Conservation (phyloP, 805 yeast genomes). For the Yueomyces sp. region DNA sequence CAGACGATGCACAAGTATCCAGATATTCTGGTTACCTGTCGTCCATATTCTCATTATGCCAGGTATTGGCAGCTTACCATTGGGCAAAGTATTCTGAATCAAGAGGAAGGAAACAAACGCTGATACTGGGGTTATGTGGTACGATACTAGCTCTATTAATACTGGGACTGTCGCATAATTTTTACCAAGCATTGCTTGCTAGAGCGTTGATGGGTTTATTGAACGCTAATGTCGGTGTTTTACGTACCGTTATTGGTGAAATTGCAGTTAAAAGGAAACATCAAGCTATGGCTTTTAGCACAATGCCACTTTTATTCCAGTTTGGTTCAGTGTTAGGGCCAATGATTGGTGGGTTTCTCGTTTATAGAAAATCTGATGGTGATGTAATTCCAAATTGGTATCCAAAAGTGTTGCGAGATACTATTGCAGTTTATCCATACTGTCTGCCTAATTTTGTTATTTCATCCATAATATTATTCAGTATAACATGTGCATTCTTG, state of each 20-base stretch:
- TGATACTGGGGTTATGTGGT: constrained; percentile 40
- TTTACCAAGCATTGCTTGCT: constrained; percentile 38
- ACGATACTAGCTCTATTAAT: constrained; percentile 33
- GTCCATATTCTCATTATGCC: constrained; percentile 49
- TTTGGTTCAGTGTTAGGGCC: constrained; percentile 52
- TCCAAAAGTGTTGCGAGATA: constrained; percentile 10
- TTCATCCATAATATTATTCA: constrained; percentile 24
- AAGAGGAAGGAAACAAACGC: constrained; percentile 42
- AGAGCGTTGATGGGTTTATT: constrained; percentile 42
- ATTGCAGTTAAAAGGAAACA: constrained; percentile 41
- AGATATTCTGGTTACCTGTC: constrained; percentile 50
- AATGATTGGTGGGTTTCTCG: constrained; percentile 39
- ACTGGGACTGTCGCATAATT: constrained; percentile 42
- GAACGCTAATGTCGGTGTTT: constrained; percentile 54
- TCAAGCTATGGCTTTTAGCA: constrained; percentile 50
- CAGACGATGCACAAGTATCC: constrained; percentile 39
- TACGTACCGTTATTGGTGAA: constrained; percentile 51
- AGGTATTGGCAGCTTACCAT: constrained; percentile 40
- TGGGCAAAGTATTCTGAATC: constrained; percentile 48
- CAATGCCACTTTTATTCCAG: constrained; percentile 49
- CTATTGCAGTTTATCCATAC: constrained; percentile 32
- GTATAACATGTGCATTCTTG: constrained; percentile 29
- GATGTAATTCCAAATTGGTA: constrained; percentile 11
- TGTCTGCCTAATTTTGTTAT: constrained; percentile 41
- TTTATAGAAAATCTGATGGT: constrained; percentile 28